phyloP scores from a whole-genome alignment of 345 rosid genomes.

The Turritis glabra region DNA sequence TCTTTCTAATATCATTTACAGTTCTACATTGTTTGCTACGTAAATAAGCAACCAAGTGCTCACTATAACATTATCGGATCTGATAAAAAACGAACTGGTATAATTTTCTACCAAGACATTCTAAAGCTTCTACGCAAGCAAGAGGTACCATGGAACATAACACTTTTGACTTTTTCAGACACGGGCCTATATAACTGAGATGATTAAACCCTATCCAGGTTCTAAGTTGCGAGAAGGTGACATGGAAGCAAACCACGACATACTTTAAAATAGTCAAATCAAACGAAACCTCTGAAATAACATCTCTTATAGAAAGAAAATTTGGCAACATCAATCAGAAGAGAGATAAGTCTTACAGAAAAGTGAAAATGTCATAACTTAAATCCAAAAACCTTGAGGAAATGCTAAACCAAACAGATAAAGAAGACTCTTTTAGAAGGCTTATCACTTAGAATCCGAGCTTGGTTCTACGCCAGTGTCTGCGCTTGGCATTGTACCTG shows the following conservation, averaged over 20 bases:
- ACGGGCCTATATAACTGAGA: not conserved
- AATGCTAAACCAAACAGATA: conserved; percentile 18
- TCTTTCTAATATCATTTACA: not conserved
- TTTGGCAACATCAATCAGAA: conserved; percentile 1
- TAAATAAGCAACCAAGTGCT: not conserved
- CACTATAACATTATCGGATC: too few species aligned
- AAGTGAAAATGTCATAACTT: conserved; percentile 22
- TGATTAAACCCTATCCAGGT: not conserved
- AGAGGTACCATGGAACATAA: not conserved
- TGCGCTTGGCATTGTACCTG: conserved; percentile 76
- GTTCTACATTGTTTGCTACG: not conserved
- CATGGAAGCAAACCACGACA: not conserved
- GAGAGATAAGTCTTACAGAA: conserved; percentile 14
- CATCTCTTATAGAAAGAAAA: not conserved
- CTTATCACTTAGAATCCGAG: conserved; percentile 43
- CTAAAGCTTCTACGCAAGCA: not conserved
- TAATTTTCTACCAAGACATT: not conserved
- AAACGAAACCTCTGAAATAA: not conserved
- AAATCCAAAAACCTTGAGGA: not conserved
- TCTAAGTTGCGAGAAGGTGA: not conserved
- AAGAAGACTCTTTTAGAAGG: not conserved
- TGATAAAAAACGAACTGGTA: too few species aligned
- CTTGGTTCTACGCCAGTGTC: conserved; percentile 82
- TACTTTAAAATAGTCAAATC: not conserved
- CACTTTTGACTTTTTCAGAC: not conserved